Percentiles rank a stretch among this genome's conserved stretches.
phyloP scores from a whole-genome alignment of 139 green algal species.

The Chlamydomonas eustigma region DNA sequence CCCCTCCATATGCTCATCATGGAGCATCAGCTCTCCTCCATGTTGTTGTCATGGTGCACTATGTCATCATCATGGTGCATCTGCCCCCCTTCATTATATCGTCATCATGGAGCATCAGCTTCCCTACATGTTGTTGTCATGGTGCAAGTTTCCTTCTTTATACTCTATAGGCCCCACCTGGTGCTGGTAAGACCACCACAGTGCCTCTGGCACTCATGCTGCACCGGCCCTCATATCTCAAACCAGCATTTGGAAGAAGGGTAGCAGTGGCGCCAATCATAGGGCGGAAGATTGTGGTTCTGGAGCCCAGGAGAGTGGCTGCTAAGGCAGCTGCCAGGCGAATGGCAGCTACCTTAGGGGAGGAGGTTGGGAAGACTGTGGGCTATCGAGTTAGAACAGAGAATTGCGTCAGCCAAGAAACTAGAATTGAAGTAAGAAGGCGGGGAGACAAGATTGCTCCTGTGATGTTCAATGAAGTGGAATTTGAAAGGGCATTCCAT shows the following conservation, averaged over 20 bases:
- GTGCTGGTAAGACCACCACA: slow-evolving; percentile 66
- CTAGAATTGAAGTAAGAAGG: not conserved
- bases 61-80: no score
- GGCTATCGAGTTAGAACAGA: slow-evolving; percentile 56
- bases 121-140: no score
- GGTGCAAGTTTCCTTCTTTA: no score
- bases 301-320: slow-evolving; percentile 63
- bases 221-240: slow-evolving; percentile 36
- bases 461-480: no score
- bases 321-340: slow-evolving; percentile 55
- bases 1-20: no score
- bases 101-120: no score
- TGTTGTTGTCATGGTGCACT: no score
- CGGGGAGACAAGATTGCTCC: no score
- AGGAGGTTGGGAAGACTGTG: slow-evolving; percentile 21
- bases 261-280: not conserved
- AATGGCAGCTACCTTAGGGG: slow-evolving; percentile 54
- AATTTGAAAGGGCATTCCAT: no score
- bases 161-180: slow-evolving; percentile 51
- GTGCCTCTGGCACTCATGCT: slow-evolving; percentile 54
- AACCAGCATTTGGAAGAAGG: not conserved
- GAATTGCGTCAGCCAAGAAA: slow-evolving; percentile 7
- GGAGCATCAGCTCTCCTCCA: no score
- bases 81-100: no score
- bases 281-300: slow-evolving; percentile 18